Evolutionary conservation across 805 yeast genomes (phyloP).

Genomic region (Starmerella gropengiesseri): DNA sequence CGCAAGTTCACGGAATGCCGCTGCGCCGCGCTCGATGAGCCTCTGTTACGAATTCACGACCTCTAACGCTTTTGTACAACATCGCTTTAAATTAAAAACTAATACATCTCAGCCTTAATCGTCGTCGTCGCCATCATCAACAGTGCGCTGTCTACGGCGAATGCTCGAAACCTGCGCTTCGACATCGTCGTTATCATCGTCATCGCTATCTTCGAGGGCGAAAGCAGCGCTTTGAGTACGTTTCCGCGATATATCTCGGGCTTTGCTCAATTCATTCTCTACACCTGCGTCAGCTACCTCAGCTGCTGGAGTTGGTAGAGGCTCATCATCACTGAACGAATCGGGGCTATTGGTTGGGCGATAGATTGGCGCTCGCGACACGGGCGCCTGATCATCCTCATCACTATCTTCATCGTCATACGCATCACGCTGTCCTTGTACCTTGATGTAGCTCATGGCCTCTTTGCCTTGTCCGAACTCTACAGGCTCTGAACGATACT

Average conservation of each 20-base stretch:
- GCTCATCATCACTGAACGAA: no score
- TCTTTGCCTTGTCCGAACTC: constrained; percentile 30
- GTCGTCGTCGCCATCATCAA: constrained; percentile 19
- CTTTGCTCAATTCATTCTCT: neutral
- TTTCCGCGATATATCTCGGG: neutral
- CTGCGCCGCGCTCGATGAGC: constrained; percentile 15
- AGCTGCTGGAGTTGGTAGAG: neutral
- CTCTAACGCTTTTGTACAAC: no score
- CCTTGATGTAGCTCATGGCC: constrained; percentile 31
- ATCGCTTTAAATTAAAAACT: no score
- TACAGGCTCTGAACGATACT: constrained; percentile 34
- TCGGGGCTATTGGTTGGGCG: no score
- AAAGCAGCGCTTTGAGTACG: constrained; percentile 18
- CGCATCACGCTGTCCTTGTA: constrained; percentile 25
- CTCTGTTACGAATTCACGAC: neutral
- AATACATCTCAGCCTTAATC: neutral
- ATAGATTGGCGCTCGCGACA: neutral
- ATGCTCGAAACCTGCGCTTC: constrained; percentile 17
- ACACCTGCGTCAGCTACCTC: neutral
- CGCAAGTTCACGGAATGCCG: constrained; percentile 23
- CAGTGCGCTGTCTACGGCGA: constrained; percentile 5
- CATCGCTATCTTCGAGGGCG: constrained; percentile 31
- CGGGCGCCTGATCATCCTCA: neutral
- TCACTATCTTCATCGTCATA: constrained; percentile 15
- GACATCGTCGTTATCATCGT: constrained; percentile 18